Conservation (phyloP, 2,329 filamentous ascomycete species). For the Arthrobotrys conoides region DNA sequence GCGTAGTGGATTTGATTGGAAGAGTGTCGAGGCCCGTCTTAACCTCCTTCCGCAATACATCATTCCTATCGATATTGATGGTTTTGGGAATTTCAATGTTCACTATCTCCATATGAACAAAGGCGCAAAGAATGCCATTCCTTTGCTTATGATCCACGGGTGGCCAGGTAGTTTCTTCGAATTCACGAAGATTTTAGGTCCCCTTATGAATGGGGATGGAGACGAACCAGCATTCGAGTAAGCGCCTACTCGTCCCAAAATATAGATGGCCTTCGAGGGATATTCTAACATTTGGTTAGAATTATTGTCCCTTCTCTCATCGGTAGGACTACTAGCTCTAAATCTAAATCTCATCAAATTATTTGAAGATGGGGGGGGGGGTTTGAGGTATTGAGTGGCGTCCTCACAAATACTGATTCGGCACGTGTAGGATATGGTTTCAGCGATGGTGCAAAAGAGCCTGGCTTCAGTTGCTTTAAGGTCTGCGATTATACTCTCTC, state of each 20-base stretch:
- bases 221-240: constrained; percentile 42
- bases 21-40: constrained; percentile 72
- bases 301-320: constrained; percentile 50
- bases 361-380: too few relatives aligned
- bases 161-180: constrained; percentile 81
- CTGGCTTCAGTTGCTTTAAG: constrained; percentile 62
- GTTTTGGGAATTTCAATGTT: constrained; percentile 74
- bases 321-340: constrained; percentile 9
- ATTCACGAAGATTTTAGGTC: constrained; percentile 75
- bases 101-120: constrained; percentile 77
- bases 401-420: neutral
- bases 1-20: constrained; percentile 74
- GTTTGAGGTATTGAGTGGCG: too few relatives aligned
- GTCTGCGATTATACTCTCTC: neutral
- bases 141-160: constrained; percentile 78
- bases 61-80: constrained; percentile 71
- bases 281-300: constrained; percentile 1
- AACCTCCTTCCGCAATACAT: constrained; percentile 76
- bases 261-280: neutral
- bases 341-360: neutral
- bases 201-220: constrained; percentile 6
- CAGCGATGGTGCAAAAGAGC: constrained; percentile 42
- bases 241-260: neutral
- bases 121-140: constrained; percentile 72
- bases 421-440: constrained; percentile 46